Conservation (phyloP, 345 rosid genomes). For the Gossypium bickii region DNA sequence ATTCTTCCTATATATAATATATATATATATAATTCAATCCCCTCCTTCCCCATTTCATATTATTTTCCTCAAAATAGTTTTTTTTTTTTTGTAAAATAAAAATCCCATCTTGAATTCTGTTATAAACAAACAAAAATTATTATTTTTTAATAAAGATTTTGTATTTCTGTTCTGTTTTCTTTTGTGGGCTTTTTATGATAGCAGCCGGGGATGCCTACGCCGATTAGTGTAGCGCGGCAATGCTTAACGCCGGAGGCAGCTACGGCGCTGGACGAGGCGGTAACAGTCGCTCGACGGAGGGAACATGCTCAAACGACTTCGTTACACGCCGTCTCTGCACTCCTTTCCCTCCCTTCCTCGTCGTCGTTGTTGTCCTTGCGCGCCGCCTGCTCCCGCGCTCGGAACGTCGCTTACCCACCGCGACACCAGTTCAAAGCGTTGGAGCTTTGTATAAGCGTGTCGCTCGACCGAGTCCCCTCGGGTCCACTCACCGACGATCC, state of each 20-base stretch:
- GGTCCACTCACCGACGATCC: slow-evolving; percentile 53
- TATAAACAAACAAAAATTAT: not conserved
- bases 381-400: slow-evolving; percentile 72
- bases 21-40: not conserved
- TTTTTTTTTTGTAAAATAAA: not conserved
- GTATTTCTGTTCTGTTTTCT: not conserved
- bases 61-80: not conserved
- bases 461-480: slow-evolving; percentile 81
- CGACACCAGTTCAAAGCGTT: slow-evolving; percentile 81
- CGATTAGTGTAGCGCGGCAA: slow-evolving; percentile 78
- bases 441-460: slow-evolving; percentile 76
- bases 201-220: slow-evolving; percentile 85
- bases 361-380: slow-evolving; percentile 32
- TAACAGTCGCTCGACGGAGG: slow-evolving; percentile 60
- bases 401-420: slow-evolving; percentile 61
- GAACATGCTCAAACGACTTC: slow-evolving; percentile 85
- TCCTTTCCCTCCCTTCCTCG: slow-evolving; percentile 64
- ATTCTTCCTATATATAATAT: not conserved
- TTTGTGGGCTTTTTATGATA: not conserved
- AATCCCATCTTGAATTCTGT: not conserved
- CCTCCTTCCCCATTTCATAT: not conserved
- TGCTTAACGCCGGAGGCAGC: slow-evolving; percentile 75
- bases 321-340: slow-evolving; percentile 78
- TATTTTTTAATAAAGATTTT: not conserved
- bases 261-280: slow-evolving; percentile 79